Conservation (phyloP, 495 filamentous ascomycete genomes). For the Neurospora sp. region DNA sequence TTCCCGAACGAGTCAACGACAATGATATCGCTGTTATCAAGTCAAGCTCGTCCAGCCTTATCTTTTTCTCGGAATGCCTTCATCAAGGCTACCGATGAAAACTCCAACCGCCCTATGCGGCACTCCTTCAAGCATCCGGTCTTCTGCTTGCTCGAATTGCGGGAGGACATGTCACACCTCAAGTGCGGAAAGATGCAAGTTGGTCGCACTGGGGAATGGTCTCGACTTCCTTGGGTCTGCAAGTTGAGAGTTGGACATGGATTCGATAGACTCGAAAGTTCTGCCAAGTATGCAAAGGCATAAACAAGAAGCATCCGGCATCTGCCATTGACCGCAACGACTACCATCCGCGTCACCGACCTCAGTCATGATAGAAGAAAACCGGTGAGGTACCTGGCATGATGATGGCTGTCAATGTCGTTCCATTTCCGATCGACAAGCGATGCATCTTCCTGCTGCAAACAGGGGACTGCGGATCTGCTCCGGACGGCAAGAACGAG, state of each 20-base stretch:
- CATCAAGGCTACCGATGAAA: background rate
- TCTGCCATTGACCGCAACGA: background rate
- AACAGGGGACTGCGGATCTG: background rate
- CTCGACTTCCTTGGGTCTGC: background rate
- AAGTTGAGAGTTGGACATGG: background rate
- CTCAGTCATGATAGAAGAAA: background rate
- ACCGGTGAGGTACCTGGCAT: background rate
- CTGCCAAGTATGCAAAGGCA: background rate
- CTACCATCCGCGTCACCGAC: background rate
- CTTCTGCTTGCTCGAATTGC: background rate
- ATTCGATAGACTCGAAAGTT: background rate
- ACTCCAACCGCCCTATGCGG: background rate
- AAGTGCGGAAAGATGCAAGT: background rate
- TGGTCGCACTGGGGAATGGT: background rate
- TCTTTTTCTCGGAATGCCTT: background rate
- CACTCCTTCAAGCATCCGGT: background rate
- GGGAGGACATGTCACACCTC: background rate
- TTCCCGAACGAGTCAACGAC: background rate
- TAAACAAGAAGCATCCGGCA: background rate
- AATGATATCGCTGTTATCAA: background rate
- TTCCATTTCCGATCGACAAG: background rate
- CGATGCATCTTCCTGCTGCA: background rate
- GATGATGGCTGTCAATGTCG: background rate
- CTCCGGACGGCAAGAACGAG: background rate
- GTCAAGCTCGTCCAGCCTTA: background rate